These are phyloP conservation scores for Aspergillus melleus DNA, from an alignment of 2,329 filamentous ascomycete species.

Conservation along the genomic window DNA sequence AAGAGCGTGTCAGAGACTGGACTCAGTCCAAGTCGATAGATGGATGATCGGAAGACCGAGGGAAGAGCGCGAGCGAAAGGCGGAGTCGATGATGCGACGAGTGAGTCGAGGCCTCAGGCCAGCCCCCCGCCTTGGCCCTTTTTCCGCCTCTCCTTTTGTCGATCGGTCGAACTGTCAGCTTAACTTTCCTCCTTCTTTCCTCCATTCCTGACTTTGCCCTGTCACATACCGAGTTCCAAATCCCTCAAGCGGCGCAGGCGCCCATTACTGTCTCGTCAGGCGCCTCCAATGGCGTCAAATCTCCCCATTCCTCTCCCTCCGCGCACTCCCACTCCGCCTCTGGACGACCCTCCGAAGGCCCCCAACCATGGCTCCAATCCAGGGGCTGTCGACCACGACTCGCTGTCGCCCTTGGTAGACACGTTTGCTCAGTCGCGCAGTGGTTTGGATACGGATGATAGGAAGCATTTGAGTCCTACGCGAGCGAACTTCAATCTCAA, in stretches of 20 bases:
- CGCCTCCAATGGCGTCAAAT: constrained; percentile 56
- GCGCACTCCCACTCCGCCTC: constrained; percentile 64
- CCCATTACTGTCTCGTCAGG: not conserved
- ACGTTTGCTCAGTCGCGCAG: constrained; percentile 32
- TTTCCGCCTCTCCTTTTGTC: constrained; percentile 15
- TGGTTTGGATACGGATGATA: constrained; percentile 19
- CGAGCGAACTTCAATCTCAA: constrained; percentile 37
- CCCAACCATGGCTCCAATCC: constrained; percentile 21
- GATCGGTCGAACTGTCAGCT: constrained; percentile 1
- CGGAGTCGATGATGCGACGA: constrained; percentile 26
- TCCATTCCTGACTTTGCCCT: not conserved
- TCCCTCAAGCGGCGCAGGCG: constrained; percentile 5
- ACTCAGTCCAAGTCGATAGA: not conserved
- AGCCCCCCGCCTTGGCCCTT: not conserved
- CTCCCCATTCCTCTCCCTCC: constrained; percentile 61
- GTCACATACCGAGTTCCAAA: not conserved
- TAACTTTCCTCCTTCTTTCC: not conserved
- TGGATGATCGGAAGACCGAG: constrained; percentile 4
- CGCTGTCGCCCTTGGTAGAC: constrained; percentile 50
- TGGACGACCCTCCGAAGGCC: constrained; percentile 45
- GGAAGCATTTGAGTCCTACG: constrained; percentile 34
- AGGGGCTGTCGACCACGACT: constrained; percentile 44
- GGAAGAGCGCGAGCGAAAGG: constrained; percentile 1
- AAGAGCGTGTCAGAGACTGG: no score
- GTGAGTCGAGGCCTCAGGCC: constrained; percentile 25